Conservation (phyloP, 2,329 filamentous ascomycete genomes). For the Basipetospora chlamydospora region DNA sequence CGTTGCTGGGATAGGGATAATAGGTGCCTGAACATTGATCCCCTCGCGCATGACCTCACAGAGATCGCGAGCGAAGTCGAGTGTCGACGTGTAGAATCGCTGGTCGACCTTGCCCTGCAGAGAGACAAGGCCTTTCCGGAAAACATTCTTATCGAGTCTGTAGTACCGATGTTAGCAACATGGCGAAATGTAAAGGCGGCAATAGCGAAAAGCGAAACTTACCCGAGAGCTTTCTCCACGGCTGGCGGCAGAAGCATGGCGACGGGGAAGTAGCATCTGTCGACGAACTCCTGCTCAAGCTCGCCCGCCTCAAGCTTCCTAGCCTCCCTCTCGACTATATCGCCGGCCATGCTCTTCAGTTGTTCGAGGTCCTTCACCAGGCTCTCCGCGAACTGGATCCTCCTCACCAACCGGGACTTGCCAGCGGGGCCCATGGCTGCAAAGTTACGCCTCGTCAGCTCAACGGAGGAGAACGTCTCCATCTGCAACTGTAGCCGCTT, state of each 20-base stretch:
- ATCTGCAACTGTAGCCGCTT: slow-evolving; percentile 90
- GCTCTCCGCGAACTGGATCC: slow-evolving; percentile 75
- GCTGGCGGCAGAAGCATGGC: slow-evolving; percentile 62
- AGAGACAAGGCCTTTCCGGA: slow-evolving; percentile 33
- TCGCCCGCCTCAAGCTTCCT: slow-evolving; percentile 65
- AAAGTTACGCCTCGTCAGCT: slow-evolving; percentile 89
- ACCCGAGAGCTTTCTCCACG: slow-evolving; percentile 68
- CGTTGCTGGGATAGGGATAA: too few species aligned
- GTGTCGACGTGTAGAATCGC: slow-evolving; percentile 42
- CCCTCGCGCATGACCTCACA: slow-evolving; percentile 36
- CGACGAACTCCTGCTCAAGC: slow-evolving; percentile 64
- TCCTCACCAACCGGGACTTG: slow-evolving; percentile 58
- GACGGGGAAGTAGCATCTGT: slow-evolving; percentile 85
- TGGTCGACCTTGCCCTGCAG: slow-evolving; percentile 38
- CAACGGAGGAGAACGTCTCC: slow-evolving; percentile 94
- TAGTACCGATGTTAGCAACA: slow-evolving; percentile 20
- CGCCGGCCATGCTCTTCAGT: slow-evolving; percentile 54
- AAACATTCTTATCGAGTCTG: slow-evolving; percentile 52
- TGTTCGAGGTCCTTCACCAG: slow-evolving; percentile 65
- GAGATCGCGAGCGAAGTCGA: slow-evolving; percentile 42
- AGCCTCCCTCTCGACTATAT: slow-evolving; percentile 61
- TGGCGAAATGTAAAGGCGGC: slow-evolving; percentile 7
- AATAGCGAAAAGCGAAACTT: slow-evolving; percentile 27
- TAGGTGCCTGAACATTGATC: slow-evolving; percentile 31
- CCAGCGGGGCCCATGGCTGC: slow-evolving; percentile 85